These are phyloP conservation scores for Quercus glauca DNA, from an alignment of 306 rosid species.

Conservation along the genomic window DNA sequence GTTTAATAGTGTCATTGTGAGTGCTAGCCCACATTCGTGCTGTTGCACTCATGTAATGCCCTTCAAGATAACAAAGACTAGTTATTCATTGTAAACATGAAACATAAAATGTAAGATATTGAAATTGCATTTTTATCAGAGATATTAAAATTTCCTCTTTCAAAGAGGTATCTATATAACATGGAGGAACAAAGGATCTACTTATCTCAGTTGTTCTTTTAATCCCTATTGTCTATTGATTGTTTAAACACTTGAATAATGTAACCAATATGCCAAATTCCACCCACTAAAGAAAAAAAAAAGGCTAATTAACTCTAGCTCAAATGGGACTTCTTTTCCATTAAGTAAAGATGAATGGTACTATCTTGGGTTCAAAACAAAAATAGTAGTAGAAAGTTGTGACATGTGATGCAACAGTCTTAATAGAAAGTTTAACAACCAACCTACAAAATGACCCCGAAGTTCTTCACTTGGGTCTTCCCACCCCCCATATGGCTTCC, in stretches of 20 bases:
- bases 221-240: too few relatives aligned
- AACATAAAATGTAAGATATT: conserved; percentile 6
- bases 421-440: conserved; percentile 10
- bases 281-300: background rate
- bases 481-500: conserved; percentile 67
- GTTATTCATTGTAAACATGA: conserved; percentile 4
- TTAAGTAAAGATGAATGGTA: too few relatives aligned
- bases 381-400: background rate
- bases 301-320: too few relatives aligned
- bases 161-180: background rate
- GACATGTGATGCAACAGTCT: background rate
- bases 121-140: background rate
- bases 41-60: conserved; percentile 90
- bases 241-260: conserved; percentile 5
- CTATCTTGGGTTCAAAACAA: too few relatives aligned
- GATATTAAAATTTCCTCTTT: background rate
- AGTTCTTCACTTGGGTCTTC: conserved; percentile 52
- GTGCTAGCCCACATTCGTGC: conserved; percentile 94
- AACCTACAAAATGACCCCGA: conserved; percentile 94
- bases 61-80: conserved; percentile 47
- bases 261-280: background rate
- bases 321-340: too few relatives aligned
- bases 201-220: background rate
- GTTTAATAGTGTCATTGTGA: conserved; percentile 41
- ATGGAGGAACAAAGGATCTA: background rate